A percentile compares a stretch with the other conserved stretches of the same genome.
Evolutionary conservation across 2,329 filamentous ascomycete genomes (phyloP).

Genomic region (Talaromyces sp.): DNA sequence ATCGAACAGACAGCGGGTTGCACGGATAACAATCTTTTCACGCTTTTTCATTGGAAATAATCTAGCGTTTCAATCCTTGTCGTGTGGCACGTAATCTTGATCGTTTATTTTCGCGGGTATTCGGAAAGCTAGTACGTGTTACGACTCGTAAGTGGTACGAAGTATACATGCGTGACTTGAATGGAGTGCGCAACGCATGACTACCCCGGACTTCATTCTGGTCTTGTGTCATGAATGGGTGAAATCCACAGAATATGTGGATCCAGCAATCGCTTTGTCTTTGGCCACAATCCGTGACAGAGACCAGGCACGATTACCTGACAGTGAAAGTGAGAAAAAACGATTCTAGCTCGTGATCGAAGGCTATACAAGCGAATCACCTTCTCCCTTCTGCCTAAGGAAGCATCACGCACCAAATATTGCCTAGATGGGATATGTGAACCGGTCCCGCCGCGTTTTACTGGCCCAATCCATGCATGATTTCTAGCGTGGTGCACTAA

Average conservation of each 20-base stretch:
- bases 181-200: not conserved
- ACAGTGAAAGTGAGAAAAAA: not conserved
- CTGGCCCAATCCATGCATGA: not conserved
- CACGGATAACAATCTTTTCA: not conserved
- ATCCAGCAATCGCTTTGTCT: not conserved
- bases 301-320: not conserved
- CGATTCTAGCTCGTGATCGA: not conserved
- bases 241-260: not conserved
- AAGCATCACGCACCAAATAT: not conserved
- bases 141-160: not conserved
- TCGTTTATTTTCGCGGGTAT: not conserved
- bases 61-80: not conserved
- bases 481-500: not conserved
- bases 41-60: not conserved
- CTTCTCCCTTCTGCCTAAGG: not conserved
- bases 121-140: slow-evolving; percentile 1
- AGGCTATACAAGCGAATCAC: not conserved
- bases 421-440: not conserved
- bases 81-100: not conserved
- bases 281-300: not conserved
- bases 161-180: not conserved
- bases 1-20: not conserved
- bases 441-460: not conserved
- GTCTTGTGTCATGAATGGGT: not conserved
- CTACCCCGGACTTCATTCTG: slow-evolving; percentile 2